These are phyloP conservation scores for Phytophthora ohioensis DNA, from an alignment of 352 stramenopile species.

Conservation along the genomic window DNA sequence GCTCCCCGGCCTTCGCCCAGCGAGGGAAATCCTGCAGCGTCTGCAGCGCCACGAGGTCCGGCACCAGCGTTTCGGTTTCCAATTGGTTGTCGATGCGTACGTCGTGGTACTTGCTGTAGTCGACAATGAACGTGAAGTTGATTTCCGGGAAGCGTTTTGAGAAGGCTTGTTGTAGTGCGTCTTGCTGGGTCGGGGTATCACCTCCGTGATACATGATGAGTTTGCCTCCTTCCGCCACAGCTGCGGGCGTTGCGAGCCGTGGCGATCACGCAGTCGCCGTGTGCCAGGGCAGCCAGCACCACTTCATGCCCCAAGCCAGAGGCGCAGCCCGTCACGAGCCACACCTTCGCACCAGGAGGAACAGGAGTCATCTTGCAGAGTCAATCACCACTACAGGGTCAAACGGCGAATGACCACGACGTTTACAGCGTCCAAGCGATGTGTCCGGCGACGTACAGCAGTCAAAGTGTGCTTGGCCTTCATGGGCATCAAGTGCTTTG, in stretches of 20 bases:
- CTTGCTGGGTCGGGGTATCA: slow-evolving; percentile 42
- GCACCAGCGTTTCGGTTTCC: slow-evolving; percentile 52
- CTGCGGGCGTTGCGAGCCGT: slow-evolving; percentile 48
- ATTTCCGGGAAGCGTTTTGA: slow-evolving; percentile 48
- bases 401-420: slow-evolving; percentile 22
- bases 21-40: slow-evolving; percentile 65
- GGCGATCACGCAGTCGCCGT: slow-evolving; percentile 50
- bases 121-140: slow-evolving; percentile 66
- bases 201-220: slow-evolving; percentile 56
- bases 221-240: slow-evolving; percentile 58
- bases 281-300: slow-evolving; percentile 43
- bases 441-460: slow-evolving; percentile 24
- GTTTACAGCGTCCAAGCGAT: neutral
- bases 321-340: slow-evolving; percentile 54
- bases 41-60: slow-evolving; percentile 53
- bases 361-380: slow-evolving; percentile 21
- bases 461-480: slow-evolving; percentile 31
- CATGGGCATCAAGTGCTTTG: slow-evolving; percentile 33
- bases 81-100: slow-evolving; percentile 73
- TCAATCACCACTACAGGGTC: neutral
- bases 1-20: slow-evolving; percentile 46
- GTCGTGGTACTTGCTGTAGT: slow-evolving; percentile 68
- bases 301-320: slow-evolving; percentile 46
- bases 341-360: slow-evolving; percentile 38
- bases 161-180: slow-evolving; percentile 36